Conservation (phyloP, 805 yeast genomes). For the Wickerhamiella shivajii region DNA sequence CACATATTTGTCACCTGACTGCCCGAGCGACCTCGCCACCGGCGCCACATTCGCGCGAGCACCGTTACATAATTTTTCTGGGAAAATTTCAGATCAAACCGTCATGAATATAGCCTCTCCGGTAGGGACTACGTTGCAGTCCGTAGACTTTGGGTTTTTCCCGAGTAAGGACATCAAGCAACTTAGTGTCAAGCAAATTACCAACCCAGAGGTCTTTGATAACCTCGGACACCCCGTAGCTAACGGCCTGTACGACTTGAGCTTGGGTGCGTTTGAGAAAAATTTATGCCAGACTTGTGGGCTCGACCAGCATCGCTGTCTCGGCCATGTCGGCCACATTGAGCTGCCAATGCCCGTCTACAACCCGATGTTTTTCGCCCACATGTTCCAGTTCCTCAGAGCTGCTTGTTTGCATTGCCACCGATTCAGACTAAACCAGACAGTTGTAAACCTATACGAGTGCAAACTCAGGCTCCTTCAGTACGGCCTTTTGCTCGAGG, state of each 20-base stretch:
- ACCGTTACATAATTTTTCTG: slow-evolving; percentile 6
- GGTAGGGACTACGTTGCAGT: slow-evolving; percentile 81
- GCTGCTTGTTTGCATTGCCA: slow-evolving; percentile 84
- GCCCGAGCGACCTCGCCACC: too few species aligned
- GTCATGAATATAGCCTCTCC: slow-evolving; percentile 95
- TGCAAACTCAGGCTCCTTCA: slow-evolving; percentile 74
- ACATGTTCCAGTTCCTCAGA: slow-evolving; percentile 71
- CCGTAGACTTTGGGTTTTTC: slow-evolving; percentile 84
- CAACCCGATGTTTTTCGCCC: slow-evolving; percentile 88
- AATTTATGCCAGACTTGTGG: slow-evolving; percentile 94
- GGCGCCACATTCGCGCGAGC: too few species aligned
- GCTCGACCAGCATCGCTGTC: slow-evolving; percentile 82
- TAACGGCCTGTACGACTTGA: slow-evolving; percentile 86
- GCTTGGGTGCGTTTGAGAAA: slow-evolving; percentile 86
- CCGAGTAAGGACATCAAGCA: slow-evolving; percentile 69
- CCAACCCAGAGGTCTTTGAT: slow-evolving; percentile 92
- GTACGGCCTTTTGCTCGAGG: slow-evolving; percentile 74
- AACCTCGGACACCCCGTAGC: slow-evolving; percentile 89
- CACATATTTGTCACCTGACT: too few species aligned
- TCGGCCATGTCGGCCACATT: slow-evolving; percentile 97
- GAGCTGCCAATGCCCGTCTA: slow-evolving; percentile 92
- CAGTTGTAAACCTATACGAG: slow-evolving; percentile 60
- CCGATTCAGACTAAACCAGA: slow-evolving; percentile 52
- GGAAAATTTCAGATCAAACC: slow-evolving; percentile 5
- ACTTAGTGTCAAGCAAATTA: slow-evolving; percentile 86